Evolutionary conservation across 2,329 filamentous ascomycete genomes (phyloP).

Genomic region (Colletotrichum sidae): DNA sequence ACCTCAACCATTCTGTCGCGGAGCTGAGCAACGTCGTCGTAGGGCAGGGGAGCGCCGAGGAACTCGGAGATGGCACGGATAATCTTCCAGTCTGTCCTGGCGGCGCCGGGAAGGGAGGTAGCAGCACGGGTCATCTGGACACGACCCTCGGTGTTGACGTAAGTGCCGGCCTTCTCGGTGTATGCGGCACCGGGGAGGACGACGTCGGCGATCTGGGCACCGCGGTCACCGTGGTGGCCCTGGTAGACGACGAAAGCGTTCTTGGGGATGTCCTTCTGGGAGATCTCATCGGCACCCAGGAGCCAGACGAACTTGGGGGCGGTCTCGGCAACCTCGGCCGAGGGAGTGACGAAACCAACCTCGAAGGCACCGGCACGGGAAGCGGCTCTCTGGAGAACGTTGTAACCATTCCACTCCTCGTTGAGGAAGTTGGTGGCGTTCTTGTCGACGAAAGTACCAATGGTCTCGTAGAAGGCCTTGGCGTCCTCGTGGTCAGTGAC

Average conservation of each 20-base stretch:
- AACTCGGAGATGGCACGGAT: constrained; percentile 93
- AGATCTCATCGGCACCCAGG: constrained; percentile 92
- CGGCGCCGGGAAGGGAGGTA: constrained; percentile 87
- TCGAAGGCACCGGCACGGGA: constrained; percentile 95
- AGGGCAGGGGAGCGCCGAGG: constrained; percentile 86
- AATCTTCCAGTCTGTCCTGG: constrained; percentile 99
- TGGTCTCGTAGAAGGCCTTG: constrained; percentile 91
- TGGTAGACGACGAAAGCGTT: constrained; percentile 98
- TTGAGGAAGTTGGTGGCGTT: constrained; percentile 89
- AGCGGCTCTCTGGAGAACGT: constrained; percentile 92
- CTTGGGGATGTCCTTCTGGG: constrained; percentile 88
- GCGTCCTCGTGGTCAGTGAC: constrained; percentile 92
- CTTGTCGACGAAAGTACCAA: constrained; percentile 93
- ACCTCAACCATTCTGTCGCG: constrained; percentile 96
- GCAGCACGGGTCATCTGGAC: constrained; percentile 94
- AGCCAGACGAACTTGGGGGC: constrained; percentile 97
- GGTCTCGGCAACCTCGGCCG: constrained; percentile 81
- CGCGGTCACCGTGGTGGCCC: constrained; percentile 95
- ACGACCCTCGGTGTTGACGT: constrained; percentile 97
- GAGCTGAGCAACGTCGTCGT: constrained; percentile 90
- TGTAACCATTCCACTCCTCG: constrained; percentile 96
- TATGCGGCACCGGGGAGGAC: constrained; percentile 95
- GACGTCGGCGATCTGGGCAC: constrained; percentile 92
- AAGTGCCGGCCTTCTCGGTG: constrained; percentile 96
- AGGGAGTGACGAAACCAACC: constrained; percentile 92